These are phyloP conservation scores for Cystobasidium pallidum DNA, from an alignment of 1,284 basidiomycete genomes.

Conservation along the genomic window DNA sequence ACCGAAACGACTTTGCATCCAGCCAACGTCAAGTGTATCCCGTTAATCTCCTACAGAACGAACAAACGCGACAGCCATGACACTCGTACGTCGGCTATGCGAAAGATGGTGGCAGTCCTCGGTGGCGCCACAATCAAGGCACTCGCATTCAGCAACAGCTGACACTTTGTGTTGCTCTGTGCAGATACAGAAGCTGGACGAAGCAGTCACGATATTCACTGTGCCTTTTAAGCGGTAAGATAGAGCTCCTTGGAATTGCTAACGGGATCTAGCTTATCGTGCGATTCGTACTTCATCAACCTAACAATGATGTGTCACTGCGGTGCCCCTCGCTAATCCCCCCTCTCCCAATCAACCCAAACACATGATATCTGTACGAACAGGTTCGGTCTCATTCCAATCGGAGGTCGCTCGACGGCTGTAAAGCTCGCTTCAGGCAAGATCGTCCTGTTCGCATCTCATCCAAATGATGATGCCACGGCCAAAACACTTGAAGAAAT, in stretches of 20 bases:
- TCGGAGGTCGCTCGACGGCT: conserved; percentile 54
- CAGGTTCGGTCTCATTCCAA: conserved; percentile 55
- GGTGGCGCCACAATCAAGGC: conserved; percentile 7
- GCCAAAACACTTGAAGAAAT: conserved; percentile 71
- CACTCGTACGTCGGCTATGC: conserved; percentile 8
- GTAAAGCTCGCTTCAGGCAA: conserved; percentile 67
- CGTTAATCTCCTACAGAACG: too few relatives aligned
- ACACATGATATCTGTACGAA: too few relatives aligned
- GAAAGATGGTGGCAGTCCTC: neutral
- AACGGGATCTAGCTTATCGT: neutral
- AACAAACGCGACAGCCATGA: too few relatives aligned
- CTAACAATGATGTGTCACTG: too few relatives aligned
- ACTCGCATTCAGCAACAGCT: neutral
- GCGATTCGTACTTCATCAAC: neutral
- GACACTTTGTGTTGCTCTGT: neutral
- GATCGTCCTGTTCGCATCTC: conserved; percentile 85
- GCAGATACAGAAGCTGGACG: conserved; percentile 51
- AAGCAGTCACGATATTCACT: conserved; percentile 53
- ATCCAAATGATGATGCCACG: conserved; percentile 73
- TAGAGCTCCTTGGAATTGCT: neutral
- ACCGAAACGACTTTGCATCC: too few relatives aligned
- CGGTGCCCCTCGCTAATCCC: too few relatives aligned
- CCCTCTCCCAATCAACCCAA: too few relatives aligned
- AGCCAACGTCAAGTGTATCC: too few relatives aligned
- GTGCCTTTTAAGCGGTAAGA: conserved; percentile 52